These are phyloP conservation scores for Sodiomyces alkalinus DNA, from an alignment of 2,329 filamentous ascomycete species.

Conservation along the genomic window DNA sequence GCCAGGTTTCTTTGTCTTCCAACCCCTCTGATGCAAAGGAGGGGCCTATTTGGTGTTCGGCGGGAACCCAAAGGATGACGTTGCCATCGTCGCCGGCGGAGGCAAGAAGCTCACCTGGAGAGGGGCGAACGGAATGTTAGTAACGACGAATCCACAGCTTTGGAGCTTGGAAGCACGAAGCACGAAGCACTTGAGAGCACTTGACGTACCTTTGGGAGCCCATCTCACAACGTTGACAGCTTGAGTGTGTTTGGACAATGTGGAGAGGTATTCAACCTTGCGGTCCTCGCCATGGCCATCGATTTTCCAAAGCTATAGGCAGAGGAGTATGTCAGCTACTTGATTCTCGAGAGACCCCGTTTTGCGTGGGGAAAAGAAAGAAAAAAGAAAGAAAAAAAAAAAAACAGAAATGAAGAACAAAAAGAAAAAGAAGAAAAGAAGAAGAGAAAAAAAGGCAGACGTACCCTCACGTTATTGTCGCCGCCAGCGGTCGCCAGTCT, in stretches of 20 bases:
- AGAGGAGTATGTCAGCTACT: slow-evolving; percentile 3
- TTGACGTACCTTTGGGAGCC: slow-evolving; percentile 75
- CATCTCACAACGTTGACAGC: slow-evolving; percentile 97
- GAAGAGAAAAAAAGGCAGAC: too few species aligned
- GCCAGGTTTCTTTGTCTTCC: slow-evolving; percentile 94
- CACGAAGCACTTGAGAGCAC: too few species aligned
- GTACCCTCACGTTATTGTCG: slow-evolving; percentile 88
- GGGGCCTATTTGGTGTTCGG: slow-evolving; percentile 50
- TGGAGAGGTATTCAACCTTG: slow-evolving; percentile 83
- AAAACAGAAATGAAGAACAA: too few species aligned
- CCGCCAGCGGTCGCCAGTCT: slow-evolving; percentile 87
- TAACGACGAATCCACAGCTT: not conserved
- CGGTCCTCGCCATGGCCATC: slow-evolving; percentile 73
- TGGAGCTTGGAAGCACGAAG: not conserved
- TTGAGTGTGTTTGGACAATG: slow-evolving; percentile 84
- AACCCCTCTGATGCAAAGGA: slow-evolving; percentile 67
- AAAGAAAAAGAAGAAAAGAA: too few species aligned
- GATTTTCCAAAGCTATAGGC: slow-evolving; percentile 71
- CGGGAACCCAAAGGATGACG: slow-evolving; percentile 88
- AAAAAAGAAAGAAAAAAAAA: too few species aligned
- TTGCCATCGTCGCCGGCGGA: slow-evolving; percentile 97
- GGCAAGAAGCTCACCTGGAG: slow-evolving; percentile 72
- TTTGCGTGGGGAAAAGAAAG: too few species aligned
- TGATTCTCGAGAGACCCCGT: too few species aligned
- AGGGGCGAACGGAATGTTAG: not conserved